Conservation (phyloP, 345 rosid species). For the Cardamine chenopodiifolia region DNA sequence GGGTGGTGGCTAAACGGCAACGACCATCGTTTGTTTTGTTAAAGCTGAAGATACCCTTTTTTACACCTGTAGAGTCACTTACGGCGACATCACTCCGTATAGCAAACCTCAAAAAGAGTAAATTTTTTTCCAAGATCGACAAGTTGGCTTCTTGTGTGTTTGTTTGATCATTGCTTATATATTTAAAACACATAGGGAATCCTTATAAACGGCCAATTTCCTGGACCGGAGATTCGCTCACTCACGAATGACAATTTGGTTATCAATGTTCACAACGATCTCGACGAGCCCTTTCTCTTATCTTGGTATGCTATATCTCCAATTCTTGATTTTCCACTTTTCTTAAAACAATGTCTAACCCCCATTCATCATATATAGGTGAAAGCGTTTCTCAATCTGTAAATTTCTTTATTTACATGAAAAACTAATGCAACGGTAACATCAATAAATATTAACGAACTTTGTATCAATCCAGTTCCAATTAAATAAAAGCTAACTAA, state of each 20-base stretch:
- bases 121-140: not conserved
- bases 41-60: conserved; percentile 61
- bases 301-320: conserved; percentile 54
- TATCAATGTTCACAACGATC: conserved; percentile 75
- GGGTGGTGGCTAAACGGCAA: conserved; percentile 12
- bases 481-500: not conserved
- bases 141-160: conserved; percentile 5
- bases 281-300: conserved; percentile 80
- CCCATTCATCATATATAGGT: too few species aligned
- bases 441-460: not conserved
- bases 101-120: conserved; percentile 56
- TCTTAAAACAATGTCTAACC: not conserved
- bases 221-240: conserved; percentile 79
- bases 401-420: not conserved
- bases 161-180: not conserved
- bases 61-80: conserved; percentile 72
- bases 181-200: conserved; percentile 61
- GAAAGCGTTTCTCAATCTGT: conserved; percentile 3
- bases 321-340: not conserved
- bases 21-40: conserved; percentile 28
- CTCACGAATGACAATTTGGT: conserved; percentile 83
- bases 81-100: conserved; percentile 60
- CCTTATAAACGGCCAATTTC: conserved; percentile 85
- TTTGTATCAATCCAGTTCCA: not conserved
- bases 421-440: not conserved